Base-by-base conservation (phyloP, 441 rosid species). In the Bocquillonia castaneifolia region DNA sequence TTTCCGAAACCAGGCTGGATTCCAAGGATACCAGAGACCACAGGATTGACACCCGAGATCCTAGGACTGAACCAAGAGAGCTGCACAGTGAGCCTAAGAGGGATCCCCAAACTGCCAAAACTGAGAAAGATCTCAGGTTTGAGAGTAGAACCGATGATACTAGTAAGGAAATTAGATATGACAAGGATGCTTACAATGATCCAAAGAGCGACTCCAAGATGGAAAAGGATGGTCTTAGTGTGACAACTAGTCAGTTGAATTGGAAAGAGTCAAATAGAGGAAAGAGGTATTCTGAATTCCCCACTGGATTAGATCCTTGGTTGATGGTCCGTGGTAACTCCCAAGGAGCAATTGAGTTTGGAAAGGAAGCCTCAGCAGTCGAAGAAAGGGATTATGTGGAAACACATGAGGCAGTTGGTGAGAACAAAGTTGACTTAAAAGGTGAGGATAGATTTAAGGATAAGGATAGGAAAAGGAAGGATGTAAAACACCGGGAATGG, bases 201-300 rank as follows among this genome's bases (percentile, higher is more conserved):
- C 79, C 65, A 18, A 95, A 90, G 82, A 70, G 64, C 59, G 97
- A 94, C 34, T 20, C 66, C 50, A 90, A 88, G 82, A 69, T 69
- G 58, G 99, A 87, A 67, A 92, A 89, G 72, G 97, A 88, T 23
- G 81, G 85, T 40, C 84, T 84, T 82, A 77, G 77, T 53, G 67
- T 76, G 12, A 73, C 77, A 47, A 64, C 83, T 63, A 63, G 84
- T 77, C 90, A 87, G 64, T 60, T 83, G 78, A 80, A 82, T 71
- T 95, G 97, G 96, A 90, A 90, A 77, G 99, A 95, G 53, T 73
- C 88, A 48, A 92, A 75, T 72, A 85, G 95, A 70, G 97, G 93
- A 60, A 92, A 88, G 83, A 83, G 91, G 76, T 73, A 79, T 73
- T 71, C 89, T 64, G 98, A 95, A 72, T 71, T 89, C 32, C 81